Evolutionary conservation across 179 eudicot species (phyloP).

Genomic region (Silene coronaria): DNA sequence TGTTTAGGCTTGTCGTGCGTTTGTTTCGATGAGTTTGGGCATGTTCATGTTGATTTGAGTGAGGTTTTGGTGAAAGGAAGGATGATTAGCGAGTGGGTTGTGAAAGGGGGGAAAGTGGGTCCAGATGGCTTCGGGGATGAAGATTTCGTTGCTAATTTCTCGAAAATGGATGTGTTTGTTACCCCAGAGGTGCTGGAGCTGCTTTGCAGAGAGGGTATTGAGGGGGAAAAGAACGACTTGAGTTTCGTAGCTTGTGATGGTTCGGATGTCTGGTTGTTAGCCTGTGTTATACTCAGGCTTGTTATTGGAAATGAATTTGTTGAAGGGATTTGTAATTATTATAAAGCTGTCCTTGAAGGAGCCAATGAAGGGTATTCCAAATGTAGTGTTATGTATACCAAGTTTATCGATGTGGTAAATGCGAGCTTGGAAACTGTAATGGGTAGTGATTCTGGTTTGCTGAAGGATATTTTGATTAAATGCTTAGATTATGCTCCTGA

Average conservation of each 20-base stretch:
- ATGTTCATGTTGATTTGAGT: constrained; percentile 40
- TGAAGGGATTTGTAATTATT: constrained; percentile 33
- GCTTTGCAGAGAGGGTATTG: constrained; percentile 33
- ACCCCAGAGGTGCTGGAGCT: constrained; percentile 62
- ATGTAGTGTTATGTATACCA: constrained; percentile 24
- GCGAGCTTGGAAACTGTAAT: constrained; percentile 28
- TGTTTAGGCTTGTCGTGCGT: constrained; percentile 47
- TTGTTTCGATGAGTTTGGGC: constrained; percentile 56
- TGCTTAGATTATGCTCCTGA: constrained; percentile 51
- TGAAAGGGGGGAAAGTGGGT: constrained; percentile 15
- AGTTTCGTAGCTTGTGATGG: constrained; percentile 27
- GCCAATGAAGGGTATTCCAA: constrained; percentile 27
- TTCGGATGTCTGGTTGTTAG: constrained; percentile 75
- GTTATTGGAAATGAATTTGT: constrained; percentile 49
- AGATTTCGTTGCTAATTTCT: constrained; percentile 21
- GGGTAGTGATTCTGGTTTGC: constrained; percentile 24
- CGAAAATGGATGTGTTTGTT: constrained; percentile 36
- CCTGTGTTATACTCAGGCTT: constrained; percentile 53
- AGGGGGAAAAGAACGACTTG: constrained; percentile 22
- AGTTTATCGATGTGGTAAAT: constrained; percentile 36
- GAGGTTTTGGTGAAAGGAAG: constrained; percentile 43
- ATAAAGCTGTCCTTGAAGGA: constrained; percentile 19
- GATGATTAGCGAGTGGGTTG: constrained; percentile 35
- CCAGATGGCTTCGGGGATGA: constrained; percentile 13
- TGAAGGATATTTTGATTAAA: constrained; percentile 39